A percentile compares a stretch with the other conserved stretches of the same genome.
Conservation (phyloP, 73 alveolate genomes). For the Durusdinium trenchii region DNA sequence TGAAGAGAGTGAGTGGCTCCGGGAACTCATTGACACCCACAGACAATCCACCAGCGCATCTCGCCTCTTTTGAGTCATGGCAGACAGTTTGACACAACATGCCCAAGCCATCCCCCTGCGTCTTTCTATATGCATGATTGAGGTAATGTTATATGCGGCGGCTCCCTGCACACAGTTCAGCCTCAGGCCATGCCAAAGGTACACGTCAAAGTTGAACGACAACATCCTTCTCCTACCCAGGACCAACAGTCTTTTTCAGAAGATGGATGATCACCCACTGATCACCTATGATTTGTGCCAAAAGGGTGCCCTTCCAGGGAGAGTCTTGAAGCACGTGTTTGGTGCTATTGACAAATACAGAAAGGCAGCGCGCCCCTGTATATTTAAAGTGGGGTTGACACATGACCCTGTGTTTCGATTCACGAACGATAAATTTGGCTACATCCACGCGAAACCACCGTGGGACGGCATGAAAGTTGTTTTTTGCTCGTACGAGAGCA, state of each 20-base stretch:
- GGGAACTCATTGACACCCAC: background rate
- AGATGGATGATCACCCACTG: background rate
- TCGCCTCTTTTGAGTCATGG: no score
- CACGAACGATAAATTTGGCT: background rate
- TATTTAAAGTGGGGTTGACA: background rate
- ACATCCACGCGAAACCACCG: background rate
- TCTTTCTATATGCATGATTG: no score
- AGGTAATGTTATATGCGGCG: no score
- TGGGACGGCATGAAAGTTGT: background rate
- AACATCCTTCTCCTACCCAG: background rate
- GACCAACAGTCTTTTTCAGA: background rate
- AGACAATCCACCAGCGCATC: no score
- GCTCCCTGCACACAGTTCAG: no score
- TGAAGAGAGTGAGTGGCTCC: background rate
- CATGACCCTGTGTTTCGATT: background rate
- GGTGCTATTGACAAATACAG: background rate
- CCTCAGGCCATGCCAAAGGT: background rate
- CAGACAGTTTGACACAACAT: no score
- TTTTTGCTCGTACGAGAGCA: background rate
- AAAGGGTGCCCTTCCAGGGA: background rate
- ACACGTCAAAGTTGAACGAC: background rate
- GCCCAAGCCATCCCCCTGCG: no score
- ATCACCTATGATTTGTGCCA: background rate
- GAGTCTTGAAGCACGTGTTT: background rate
- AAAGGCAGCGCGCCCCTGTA: background rate